These are phyloP conservation scores for Aspergillus affinis DNA, from an alignment of 495 filamentous ascomycete species.

Conservation along the genomic window DNA sequence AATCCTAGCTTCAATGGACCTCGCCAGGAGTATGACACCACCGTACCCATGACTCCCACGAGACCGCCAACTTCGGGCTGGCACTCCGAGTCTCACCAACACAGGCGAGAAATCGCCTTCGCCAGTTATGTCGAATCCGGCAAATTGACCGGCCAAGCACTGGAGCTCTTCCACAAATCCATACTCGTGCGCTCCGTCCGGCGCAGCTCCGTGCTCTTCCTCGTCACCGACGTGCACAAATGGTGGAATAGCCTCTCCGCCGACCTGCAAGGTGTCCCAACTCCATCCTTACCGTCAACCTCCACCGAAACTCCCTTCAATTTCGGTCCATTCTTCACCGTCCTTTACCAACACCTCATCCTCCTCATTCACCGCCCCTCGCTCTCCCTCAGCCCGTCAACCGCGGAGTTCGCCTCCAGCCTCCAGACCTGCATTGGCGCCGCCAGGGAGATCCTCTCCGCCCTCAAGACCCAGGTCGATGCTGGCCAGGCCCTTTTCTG, in stretches of 20 bases:
- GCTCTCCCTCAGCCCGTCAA: slow-evolving; percentile 33
- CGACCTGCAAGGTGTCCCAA: slow-evolving; percentile 23
- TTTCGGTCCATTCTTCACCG: slow-evolving; percentile 47
- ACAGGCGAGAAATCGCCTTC: slow-evolving; percentile 30
- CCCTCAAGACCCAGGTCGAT: slow-evolving; percentile 31
- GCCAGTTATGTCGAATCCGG: slow-evolving; percentile 43
- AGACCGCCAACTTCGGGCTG: background rate
- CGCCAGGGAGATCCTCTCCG: slow-evolving; percentile 36
- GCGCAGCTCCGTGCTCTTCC: slow-evolving; percentile 35
- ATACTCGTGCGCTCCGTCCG: slow-evolving; percentile 37
- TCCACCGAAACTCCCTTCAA: slow-evolving; percentile 29
- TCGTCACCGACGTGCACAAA: slow-evolving; percentile 45
- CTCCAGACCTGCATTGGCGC: slow-evolving; percentile 44
- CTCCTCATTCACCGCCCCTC: slow-evolving; percentile 59
- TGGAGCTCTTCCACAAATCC: slow-evolving; percentile 46
- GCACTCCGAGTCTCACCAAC: slow-evolving; percentile 7
- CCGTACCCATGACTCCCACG: background rate
- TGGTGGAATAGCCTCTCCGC: slow-evolving; percentile 44
- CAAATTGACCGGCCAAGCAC: slow-evolving; percentile 38
- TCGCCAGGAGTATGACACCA: background rate
- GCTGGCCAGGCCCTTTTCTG: slow-evolving; percentile 38
- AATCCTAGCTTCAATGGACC: background rate
- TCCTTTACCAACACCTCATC: slow-evolving; percentile 68
- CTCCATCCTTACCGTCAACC: background rate
- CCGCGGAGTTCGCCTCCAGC: slow-evolving; percentile 39